Evolutionary conservation across 257 asterid species (phyloP).

Genomic region (Solanum piurae): DNA sequence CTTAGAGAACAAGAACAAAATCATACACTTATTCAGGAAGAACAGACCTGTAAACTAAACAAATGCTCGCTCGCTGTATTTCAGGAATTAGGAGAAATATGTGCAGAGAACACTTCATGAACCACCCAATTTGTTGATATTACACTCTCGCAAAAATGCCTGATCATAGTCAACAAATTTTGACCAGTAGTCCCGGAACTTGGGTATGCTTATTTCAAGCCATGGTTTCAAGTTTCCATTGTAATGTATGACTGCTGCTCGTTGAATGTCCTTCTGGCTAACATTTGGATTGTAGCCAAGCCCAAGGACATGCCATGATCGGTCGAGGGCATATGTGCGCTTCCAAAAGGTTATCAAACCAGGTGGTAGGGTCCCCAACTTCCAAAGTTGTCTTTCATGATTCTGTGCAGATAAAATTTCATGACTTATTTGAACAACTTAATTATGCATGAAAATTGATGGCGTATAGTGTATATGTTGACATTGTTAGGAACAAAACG

Average conservation of each 20-base stretch:
- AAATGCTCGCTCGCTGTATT: neutral
- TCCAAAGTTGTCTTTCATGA: constrained; percentile 77
- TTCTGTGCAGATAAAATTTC: constrained; percentile 37
- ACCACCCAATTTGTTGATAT: constrained; percentile 44
- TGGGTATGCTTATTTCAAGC: constrained; percentile 87
- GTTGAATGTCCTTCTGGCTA: constrained; percentile 57
- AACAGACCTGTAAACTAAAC: neutral
- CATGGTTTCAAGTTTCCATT: constrained; percentile 93
- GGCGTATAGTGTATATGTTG: neutral
- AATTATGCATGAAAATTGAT: neutral
- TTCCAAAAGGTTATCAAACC: constrained; percentile 92
- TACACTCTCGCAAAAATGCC: constrained; percentile 75
- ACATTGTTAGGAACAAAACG: neutral
- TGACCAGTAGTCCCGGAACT: constrained; percentile 65
- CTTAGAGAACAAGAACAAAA: neutral
- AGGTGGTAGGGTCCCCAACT: constrained; percentile 90
- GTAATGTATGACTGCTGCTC: constrained; percentile 82
- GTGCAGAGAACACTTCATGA: neutral
- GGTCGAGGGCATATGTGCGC: constrained; percentile 52
- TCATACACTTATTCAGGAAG: neutral
- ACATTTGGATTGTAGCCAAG: constrained; percentile 78
- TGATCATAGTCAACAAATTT: constrained; percentile 60
- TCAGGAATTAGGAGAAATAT: neutral
- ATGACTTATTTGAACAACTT: neutral
- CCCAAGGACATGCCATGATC: constrained; percentile 89